Evolutionary conservation across 768 basidiomycete genomes (phyloP), one percentile per base, ranked within the genome.

Genomic region (Pisolithus sp.): DNA sequence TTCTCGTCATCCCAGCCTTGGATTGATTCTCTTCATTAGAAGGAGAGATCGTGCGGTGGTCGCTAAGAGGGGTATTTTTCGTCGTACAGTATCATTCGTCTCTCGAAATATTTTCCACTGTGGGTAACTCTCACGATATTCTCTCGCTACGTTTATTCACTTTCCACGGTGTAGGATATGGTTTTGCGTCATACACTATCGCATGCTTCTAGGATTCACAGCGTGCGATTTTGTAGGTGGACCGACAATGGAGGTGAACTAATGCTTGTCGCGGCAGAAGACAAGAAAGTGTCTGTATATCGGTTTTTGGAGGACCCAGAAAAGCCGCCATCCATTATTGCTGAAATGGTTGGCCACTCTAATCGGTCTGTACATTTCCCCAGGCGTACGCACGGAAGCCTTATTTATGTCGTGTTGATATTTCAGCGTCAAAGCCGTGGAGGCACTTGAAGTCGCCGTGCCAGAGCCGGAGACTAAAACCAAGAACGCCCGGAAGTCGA

Each of bases 21-120:
- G 15, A 39, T 17, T 52, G 36, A 38, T 13, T 17, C 4, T 44
- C 17, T 50, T 57, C 13, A 47, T 0, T 59, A 92, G 95, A 99
- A 75, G 93, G 87, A 0, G 95, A 99, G 62, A 67, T 88, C n/a
- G 91, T 95, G 13, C 79, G 86, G 26, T 99, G 93, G 86, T 89
- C 91, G 5, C 72, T 76, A 2, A 77, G 79, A 6, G 95, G 95
- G 2, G 75, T 79, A 2, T 72, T 82, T 18, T 93, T 99, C 60
- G 82, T 81, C 8, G 87, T 99, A 5, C 86, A 93, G 57, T 76
- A 82, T 3, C 79, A 81, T 24, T 80, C 79, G 36, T 83, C 78
- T 4, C 78, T 98, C 31, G 89, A 94, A 57, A 62, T 99, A 9
- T 97, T 93, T 66, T 77, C 82, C 6, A 89, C 87, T 5, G 93